Conservation (phyloP, 1,284 basidiomycete genomes). For the Vanrija sp. region DNA sequence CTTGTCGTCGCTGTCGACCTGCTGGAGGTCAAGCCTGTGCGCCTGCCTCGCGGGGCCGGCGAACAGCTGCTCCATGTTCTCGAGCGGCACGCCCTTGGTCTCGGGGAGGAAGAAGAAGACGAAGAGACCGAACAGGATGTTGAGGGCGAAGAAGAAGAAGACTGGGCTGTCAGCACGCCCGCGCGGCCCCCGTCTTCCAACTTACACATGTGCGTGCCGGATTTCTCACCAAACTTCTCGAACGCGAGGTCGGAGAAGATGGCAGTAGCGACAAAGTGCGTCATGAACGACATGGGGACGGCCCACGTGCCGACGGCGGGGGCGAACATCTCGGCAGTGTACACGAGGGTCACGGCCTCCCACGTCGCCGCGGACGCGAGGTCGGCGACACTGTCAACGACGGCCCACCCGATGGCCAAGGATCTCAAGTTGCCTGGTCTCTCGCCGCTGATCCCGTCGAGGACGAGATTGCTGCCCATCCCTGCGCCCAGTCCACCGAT, state of each 20-base stretch:
- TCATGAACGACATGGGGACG: constrained; percentile 16
- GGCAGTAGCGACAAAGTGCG: constrained; percentile 15
- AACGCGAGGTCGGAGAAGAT: constrained; percentile 15
- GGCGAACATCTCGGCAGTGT: constrained; percentile 22
- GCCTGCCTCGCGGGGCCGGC: constrained; percentile 11
- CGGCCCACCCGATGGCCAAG: constrained; percentile 17
- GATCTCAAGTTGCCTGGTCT: too few species aligned
- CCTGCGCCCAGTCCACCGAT: constrained; percentile 2
- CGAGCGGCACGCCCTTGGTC: constrained; percentile 14
- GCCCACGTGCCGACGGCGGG: constrained; percentile 18
- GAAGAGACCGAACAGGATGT: constrained; percentile 29
- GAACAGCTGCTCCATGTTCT: constrained; percentile 24
- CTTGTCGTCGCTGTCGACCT: neutral
- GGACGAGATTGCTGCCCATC: constrained; percentile 2
- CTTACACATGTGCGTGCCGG: too few species aligned
- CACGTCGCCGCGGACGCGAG: constrained; percentile 19
- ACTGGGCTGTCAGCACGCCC: constrained; percentile 9
- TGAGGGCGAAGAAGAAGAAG: constrained; percentile 47
- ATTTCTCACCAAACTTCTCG: too few species aligned
- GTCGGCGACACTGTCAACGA: constrained; percentile 14
- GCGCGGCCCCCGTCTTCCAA: too few species aligned
- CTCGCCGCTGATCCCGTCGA: too few species aligned
- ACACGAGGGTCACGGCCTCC: constrained; percentile 21
- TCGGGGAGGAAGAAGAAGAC: constrained; percentile 21
- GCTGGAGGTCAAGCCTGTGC: constrained; percentile 6